A percentile compares a stretch with the other conserved stretches of the same genome.
Conservation (phyloP, 1,284 basidiomycete genomes). For the Naganishia albida region DNA sequence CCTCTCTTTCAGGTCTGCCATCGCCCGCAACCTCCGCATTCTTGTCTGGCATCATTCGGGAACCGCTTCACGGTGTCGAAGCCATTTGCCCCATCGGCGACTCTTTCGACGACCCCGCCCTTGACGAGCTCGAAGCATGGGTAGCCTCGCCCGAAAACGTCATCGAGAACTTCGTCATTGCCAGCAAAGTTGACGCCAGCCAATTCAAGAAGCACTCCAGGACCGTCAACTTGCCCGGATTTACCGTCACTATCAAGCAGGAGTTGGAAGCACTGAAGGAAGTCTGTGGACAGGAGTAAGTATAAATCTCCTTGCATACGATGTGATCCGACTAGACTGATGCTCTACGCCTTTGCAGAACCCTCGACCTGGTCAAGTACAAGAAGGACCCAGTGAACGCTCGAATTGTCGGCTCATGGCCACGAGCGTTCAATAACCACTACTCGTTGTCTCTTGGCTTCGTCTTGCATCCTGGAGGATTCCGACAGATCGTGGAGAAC, state of each 20-base stretch:
- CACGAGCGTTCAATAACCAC: conserved; percentile 49
- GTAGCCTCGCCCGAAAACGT: conserved; percentile 61
- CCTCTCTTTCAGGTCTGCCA: conserved; percentile 53
- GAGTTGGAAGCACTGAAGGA: conserved; percentile 50
- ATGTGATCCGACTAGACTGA: background rate
- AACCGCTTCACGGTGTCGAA: conserved; percentile 61
- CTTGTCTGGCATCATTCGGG: conserved; percentile 65
- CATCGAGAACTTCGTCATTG: conserved; percentile 61
- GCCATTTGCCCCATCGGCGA: conserved; percentile 61
- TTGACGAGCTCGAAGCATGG: conserved; percentile 59
- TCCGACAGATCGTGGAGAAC: conserved; percentile 49
- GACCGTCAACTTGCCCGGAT: conserved; percentile 50
- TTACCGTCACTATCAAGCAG: conserved; percentile 51
- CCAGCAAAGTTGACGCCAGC: conserved; percentile 59
- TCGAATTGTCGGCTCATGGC: conserved; percentile 52
- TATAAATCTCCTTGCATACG: background rate
- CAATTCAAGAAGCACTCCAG: conserved; percentile 60
- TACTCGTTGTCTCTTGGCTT: conserved; percentile 51
- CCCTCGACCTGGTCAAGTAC: conserved; percentile 50
- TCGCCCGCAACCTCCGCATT: conserved; percentile 64
- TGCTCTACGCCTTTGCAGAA: conserved; percentile 29
- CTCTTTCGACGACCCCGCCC: conserved; percentile 46
- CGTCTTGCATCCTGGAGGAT: conserved; percentile 49
- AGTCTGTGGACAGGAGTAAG: conserved; percentile 47
- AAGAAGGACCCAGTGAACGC: conserved; percentile 53